Conservation (phyloP, 2,329 filamentous ascomycete species). For the Penicillium hesseltinei region DNA sequence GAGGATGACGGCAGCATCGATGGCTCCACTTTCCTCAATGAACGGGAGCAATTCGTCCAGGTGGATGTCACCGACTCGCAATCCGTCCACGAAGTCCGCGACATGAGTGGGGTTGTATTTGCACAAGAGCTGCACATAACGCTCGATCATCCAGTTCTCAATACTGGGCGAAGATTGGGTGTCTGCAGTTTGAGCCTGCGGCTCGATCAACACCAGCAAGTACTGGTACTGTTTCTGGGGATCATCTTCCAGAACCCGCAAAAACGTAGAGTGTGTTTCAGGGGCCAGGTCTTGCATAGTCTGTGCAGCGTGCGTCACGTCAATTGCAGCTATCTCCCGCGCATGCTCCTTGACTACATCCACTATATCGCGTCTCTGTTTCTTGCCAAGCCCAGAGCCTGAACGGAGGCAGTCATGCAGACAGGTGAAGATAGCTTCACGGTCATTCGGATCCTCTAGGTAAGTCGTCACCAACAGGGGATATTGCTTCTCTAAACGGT, state of each 20-base stretch:
- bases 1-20: slow-evolving; percentile 89
- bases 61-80: slow-evolving; percentile 74
- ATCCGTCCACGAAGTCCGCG: slow-evolving; percentile 73
- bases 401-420: slow-evolving; percentile 71
- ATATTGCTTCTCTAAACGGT: slow-evolving; percentile 75
- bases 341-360: slow-evolving; percentile 65
- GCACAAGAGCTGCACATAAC: slow-evolving; percentile 90
- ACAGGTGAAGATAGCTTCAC: slow-evolving; percentile 72
- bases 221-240: slow-evolving; percentile 72
- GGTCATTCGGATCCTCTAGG: slow-evolving; percentile 79
- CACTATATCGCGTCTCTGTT: slow-evolving; percentile 71
- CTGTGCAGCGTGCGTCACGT: slow-evolving; percentile 63
- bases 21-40: slow-evolving; percentile 83
- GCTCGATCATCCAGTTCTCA: slow-evolving; percentile 68
- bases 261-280: slow-evolving; percentile 64
- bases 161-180: slow-evolving; percentile 30
- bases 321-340: slow-evolving; percentile 63
- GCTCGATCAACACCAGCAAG: slow-evolving; percentile 72
- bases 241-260: slow-evolving; percentile 61
- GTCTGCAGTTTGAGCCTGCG: slow-evolving; percentile 42
- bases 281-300: slow-evolving; percentile 62
- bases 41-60: slow-evolving; percentile 78
- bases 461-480: slow-evolving; percentile 74
- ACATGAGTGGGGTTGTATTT: slow-evolving; percentile 78
- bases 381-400: slow-evolving; percentile 61